Evolutionary conservation across 2,329 filamentous ascomycete species (phyloP).

Genomic region (Microthyrium microscopicum): DNA sequence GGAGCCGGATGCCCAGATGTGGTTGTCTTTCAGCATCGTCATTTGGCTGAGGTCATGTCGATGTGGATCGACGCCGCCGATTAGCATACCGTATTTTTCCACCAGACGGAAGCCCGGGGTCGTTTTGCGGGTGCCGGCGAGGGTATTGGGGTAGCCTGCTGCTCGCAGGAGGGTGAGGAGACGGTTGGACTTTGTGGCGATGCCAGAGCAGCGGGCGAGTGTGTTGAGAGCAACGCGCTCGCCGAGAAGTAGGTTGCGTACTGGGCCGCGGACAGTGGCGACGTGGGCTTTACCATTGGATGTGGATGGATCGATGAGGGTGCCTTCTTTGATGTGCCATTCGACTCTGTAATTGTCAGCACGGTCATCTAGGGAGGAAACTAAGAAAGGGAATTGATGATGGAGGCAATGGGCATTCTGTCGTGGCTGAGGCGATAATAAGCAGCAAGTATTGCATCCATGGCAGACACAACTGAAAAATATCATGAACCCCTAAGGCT

Average conservation of each 20-base stretch:
- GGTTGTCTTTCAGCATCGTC: constrained; percentile 99
- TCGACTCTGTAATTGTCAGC: constrained; percentile 42
- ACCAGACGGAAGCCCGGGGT: constrained; percentile 90
- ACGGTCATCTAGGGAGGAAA: neutral
- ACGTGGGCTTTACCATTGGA: too few relatives aligned
- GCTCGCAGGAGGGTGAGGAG: constrained; percentile 35
- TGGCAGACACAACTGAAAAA: too few relatives aligned
- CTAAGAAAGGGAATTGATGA: neutral
- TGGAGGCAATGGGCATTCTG: neutral
- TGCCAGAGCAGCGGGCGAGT: constrained; percentile 76
- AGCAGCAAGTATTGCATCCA: too few relatives aligned
- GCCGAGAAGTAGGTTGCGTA: constrained; percentile 69
- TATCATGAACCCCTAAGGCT: too few relatives aligned
- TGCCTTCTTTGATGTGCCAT: constrained; percentile 72
- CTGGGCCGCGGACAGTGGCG: constrained; percentile 74
- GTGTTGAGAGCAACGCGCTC: constrained; percentile 88
- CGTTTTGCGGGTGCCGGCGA: constrained; percentile 95
- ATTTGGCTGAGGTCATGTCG: constrained; percentile 75
- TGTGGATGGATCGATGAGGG: constrained; percentile 44
- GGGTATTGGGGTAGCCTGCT: constrained; percentile 59
- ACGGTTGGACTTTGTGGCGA: constrained; percentile 49
- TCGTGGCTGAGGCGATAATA: too few relatives aligned
- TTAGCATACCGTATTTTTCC: constrained; percentile 95
- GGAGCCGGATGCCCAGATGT: constrained; percentile 74
- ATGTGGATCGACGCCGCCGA: constrained; percentile 83